These are phyloP conservation scores for Rosa multiflora DNA, from an alignment of 306 rosid species.

Conservation along the genomic window DNA sequence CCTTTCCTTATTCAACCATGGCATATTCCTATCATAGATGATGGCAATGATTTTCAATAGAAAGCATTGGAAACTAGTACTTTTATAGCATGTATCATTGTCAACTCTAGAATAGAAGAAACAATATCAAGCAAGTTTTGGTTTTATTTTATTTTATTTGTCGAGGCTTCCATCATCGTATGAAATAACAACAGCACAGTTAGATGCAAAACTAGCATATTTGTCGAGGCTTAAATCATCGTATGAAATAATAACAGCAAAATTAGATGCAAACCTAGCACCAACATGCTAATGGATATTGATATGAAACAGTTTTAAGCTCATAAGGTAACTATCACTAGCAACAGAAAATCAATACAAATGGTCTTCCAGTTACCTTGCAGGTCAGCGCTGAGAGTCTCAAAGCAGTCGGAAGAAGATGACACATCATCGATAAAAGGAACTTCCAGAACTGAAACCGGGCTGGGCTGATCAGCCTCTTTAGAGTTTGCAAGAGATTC, in stretches of 20 bases:
- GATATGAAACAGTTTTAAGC: background rate
- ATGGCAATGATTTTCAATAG: background rate
- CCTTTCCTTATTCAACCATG: background rate
- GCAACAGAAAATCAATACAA: slow-evolving; percentile 7
- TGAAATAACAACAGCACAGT: background rate
- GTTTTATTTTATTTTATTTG: background rate
- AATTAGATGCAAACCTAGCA: slow-evolving; percentile 1
- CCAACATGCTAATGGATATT: background rate
- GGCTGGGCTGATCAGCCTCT: slow-evolving; percentile 97
- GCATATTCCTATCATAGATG: background rate
- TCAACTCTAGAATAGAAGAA: background rate
- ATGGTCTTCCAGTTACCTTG: slow-evolving; percentile 59
- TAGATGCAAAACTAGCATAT: slow-evolving; percentile 4
- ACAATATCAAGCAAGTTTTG: background rate
- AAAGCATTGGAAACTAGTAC: background rate
- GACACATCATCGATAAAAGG: slow-evolving; percentile 78
- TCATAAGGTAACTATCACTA: background rate
- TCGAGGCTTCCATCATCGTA: background rate
- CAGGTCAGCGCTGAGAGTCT: slow-evolving; percentile 80
- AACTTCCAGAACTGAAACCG: slow-evolving; percentile 87
- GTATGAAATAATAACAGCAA: background rate
- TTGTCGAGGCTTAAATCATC: background rate
- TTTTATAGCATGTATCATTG: background rate
- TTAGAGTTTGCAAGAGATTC: slow-evolving; percentile 61
- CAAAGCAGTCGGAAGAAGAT: slow-evolving; percentile 88